phyloP scores from a whole-genome alignment of 2,329 filamentous ascomycete genomes.

The Venturia nashicola region DNA sequence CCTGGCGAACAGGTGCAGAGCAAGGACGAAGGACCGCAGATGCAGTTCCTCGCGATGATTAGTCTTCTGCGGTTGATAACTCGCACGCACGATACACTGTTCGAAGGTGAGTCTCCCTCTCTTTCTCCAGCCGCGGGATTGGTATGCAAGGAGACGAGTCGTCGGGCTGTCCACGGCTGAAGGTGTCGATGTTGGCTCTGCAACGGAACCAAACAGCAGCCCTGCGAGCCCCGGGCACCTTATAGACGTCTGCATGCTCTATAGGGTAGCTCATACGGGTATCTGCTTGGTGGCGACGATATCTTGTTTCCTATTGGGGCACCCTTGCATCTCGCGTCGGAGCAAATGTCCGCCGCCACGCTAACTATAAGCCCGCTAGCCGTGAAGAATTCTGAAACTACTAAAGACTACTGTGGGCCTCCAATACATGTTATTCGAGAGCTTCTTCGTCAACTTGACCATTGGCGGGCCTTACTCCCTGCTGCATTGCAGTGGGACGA shows the following conservation, averaged over 20 bases:
- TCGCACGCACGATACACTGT: constrained; percentile 40
- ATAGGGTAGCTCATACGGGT: not conserved
- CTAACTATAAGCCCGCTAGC: constrained; percentile 3
- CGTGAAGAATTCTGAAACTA: constrained; percentile 15
- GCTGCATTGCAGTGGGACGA: constrained; percentile 45
- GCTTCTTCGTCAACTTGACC: constrained; percentile 41
- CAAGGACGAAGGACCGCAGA: constrained; percentile 30
- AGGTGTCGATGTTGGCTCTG: not conserved
- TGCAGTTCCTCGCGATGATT: constrained; percentile 49
- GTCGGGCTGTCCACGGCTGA: not conserved
- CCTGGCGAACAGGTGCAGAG: constrained; percentile 24
- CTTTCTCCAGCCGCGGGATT: not conserved
- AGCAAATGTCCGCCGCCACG: not conserved
- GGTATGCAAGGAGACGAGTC: not conserved
- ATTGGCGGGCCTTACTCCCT: constrained; percentile 47
- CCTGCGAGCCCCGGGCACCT: not conserved
- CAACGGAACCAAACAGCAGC: not conserved
- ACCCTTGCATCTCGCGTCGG: not conserved
- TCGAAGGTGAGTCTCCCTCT: constrained; percentile 33
- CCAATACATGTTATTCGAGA: constrained; percentile 35
- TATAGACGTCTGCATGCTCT: not conserved
- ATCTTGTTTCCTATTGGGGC: constrained; percentile 1
- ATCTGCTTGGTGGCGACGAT: not conserved
- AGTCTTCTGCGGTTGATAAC: constrained; percentile 42
- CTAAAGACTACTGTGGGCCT: constrained; percentile 25